phyloP scores from a whole-genome alignment of 371 early-diverging fungal genomes.

The Apophysomyces trapeziformis region DNA sequence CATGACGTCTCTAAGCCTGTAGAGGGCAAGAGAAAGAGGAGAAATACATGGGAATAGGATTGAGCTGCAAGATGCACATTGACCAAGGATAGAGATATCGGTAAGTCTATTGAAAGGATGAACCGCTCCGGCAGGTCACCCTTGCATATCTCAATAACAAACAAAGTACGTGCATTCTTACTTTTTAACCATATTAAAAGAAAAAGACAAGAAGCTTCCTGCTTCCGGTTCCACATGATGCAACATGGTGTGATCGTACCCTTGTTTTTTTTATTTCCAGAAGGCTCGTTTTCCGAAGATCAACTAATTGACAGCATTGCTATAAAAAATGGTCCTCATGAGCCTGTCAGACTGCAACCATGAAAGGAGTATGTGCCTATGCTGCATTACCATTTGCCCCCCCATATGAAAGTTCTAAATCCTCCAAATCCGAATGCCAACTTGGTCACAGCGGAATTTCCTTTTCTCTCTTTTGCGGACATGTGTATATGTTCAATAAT shows the following conservation, averaged over 20 bases:
- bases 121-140: not conserved
- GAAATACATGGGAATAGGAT: too few species aligned
- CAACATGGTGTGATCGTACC: not conserved
- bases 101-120: too few species aligned
- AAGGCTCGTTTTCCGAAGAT: not conserved
- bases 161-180: not conserved
- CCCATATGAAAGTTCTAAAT: not conserved
- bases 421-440: not conserved
- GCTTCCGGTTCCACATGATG: not conserved
- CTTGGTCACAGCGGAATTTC: not conserved
- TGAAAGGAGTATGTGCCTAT: not conserved
- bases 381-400: not conserved
- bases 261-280: too few species aligned
- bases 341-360: not conserved
- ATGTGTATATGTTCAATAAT: too few species aligned
- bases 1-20: too few species aligned
- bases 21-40: too few species aligned
- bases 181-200: not conserved
- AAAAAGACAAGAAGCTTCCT: too few species aligned
- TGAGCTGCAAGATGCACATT: too few species aligned
- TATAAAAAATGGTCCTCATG: not conserved
- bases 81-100: too few species aligned
- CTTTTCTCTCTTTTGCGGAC: not conserved
- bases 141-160: not conserved
- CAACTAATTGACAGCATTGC: not conserved